Evolutionary conservation across 1,139 yeast genomes (phyloP).

Genomic region (Entelexis paramagnoliae): DNA sequence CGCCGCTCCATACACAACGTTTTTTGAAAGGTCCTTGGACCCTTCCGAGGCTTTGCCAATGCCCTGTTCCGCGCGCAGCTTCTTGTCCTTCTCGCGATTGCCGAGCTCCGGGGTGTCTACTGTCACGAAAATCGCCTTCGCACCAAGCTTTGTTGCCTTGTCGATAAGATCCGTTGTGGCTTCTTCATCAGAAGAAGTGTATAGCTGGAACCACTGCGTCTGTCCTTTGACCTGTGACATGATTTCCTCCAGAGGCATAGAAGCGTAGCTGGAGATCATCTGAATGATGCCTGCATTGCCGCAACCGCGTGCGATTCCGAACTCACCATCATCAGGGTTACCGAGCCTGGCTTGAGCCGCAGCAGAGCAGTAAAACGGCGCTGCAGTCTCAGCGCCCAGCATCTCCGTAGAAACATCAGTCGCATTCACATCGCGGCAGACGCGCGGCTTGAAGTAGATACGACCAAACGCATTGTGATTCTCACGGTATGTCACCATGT

Average conservation of each 20-base stretch:
- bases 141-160: slow-evolving; percentile 63
- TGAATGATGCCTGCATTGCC: slow-evolving; percentile 40
- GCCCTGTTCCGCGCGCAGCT: slow-evolving; percentile 51
- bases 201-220: slow-evolving; percentile 52
- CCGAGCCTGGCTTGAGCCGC: slow-evolving; percentile 50
- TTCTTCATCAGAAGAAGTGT: slow-evolving; percentile 1
- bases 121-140: slow-evolving; percentile 70
- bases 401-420: slow-evolving; percentile 45
- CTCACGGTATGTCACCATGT: slow-evolving; percentile 77
- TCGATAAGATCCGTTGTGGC: neutral
- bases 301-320: slow-evolving; percentile 42
- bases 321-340: slow-evolving; percentile 44
- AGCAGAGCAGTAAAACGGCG: slow-evolving; percentile 50
- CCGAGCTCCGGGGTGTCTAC: slow-evolving; percentile 94
- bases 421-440: slow-evolving; percentile 57
- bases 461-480: slow-evolving; percentile 82
- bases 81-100: slow-evolving; percentile 59
- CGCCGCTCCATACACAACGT: slow-evolving; percentile 70
- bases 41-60: slow-evolving; percentile 30
- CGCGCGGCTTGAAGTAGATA: slow-evolving; percentile 70
- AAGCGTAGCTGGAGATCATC: slow-evolving; percentile 49
- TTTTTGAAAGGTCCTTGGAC: slow-evolving; percentile 27
- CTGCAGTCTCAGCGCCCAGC: slow-evolving; percentile 40
- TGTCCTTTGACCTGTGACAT: slow-evolving; percentile 43
- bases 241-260: slow-evolving; percentile 48